Base-by-base conservation (phyloP, 306 rosid genomes). In the Lagenaria siceraria region DNA sequence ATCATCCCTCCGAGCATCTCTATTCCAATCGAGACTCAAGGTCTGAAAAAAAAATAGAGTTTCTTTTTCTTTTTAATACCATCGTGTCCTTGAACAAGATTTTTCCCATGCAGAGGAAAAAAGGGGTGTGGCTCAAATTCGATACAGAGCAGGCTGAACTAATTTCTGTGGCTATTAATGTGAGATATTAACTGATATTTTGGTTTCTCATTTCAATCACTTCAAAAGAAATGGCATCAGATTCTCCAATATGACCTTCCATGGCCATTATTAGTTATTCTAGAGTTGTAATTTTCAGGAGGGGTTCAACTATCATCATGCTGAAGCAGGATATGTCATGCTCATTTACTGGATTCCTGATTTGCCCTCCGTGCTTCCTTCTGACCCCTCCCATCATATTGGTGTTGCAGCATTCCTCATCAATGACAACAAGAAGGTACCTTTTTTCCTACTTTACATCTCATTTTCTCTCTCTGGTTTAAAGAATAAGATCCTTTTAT, bases 231-330 rank as follows among this genome's bases (percentile, higher is more conserved):
- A 40, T 66, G 51, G 19, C 52, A 38, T 38, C 29, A 19, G 46
- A 66, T 66, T n/a, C 9, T 38, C 29, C 19, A 11, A 66, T 66
- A 5, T 40, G 74, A 38, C 8, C 74, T 66, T 40, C 74, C 31
- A 24, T 69, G 6, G 36, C 55, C 21, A 12, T 69, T 69, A 43
- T 69, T 43, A 43, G 36, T 2, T 27, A 27, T 72, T 72, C 51
- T 48, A 48, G 74, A 0, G 54, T 22, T 68, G 54, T 68, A 68
- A 33, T 11, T 48, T 46, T 82, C 70, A 87, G 90, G 86, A 82
- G 74, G 90, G 88, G n/a, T 87, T 87, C 74, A 77, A 78, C 77
- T 84, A 71, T 66, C 86, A 84, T 65, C 88, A 84, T 77, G 88
- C 85, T 64, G 86, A 87, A 64, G 79, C 86, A 25, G 88, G 86